Conservation (phyloP, 2,329 filamentous ascomycete genomes). For the Talaromyces verruculosus region DNA sequence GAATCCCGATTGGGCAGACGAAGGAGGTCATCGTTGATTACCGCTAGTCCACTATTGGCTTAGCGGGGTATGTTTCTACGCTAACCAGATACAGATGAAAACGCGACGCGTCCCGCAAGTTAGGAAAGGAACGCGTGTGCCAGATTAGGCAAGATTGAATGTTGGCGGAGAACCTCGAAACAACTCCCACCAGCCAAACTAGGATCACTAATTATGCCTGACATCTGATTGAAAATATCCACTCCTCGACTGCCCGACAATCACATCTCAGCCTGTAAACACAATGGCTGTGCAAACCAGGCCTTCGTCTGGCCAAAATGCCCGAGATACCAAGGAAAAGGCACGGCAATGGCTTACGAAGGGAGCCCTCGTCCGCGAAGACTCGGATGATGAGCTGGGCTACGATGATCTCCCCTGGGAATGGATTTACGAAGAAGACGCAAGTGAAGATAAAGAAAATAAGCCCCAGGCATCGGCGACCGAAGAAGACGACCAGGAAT, state of each 20-base stretch:
- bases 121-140: slow-evolving; percentile 2
- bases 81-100: background rate
- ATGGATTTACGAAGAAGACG: slow-evolving; percentile 65
- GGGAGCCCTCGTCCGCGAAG: slow-evolving; percentile 67
- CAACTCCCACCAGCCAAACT: background rate
- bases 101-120: slow-evolving; percentile 2
- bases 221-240: background rate
- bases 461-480: slow-evolving; percentile 24
- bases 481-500: slow-evolving; percentile 26
- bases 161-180: background rate
- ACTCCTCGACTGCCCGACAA: background rate
- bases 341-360: slow-evolving; percentile 54
- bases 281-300: slow-evolving; percentile 6
- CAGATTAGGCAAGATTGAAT: slow-evolving; percentile 19
- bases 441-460: slow-evolving; percentile 27
- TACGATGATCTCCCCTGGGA: slow-evolving; percentile 72
- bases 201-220: background rate
- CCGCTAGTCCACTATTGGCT: background rate
- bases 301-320: slow-evolving; percentile 11
- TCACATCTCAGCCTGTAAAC: background rate
- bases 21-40: background rate
- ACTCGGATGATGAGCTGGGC: slow-evolving; percentile 85
- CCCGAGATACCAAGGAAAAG: slow-evolving; percentile 35
- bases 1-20: background rate
- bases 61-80: background rate